A percentile compares a stretch with the other conserved stretches of the same genome.
phyloP scores from a whole-genome alignment of 495 filamentous ascomycete genomes.

The Pyrenula massariospora region DNA sequence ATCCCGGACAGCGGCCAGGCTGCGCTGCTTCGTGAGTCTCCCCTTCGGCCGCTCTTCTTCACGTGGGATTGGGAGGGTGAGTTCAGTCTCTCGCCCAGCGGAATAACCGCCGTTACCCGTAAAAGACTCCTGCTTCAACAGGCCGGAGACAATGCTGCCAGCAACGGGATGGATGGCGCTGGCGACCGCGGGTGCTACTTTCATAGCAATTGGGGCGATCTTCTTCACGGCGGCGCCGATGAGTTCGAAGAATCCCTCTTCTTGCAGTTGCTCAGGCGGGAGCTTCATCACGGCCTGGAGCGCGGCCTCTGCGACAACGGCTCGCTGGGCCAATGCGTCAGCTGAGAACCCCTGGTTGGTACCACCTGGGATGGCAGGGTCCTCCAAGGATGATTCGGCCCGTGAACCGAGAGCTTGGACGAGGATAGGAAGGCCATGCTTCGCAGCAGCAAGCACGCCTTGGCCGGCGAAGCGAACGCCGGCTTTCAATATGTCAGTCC shows the following conservation, averaged over 20 bases:
- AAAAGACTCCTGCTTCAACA: slow-evolving; percentile 3
- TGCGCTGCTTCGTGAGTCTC: background rate
- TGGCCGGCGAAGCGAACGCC: slow-evolving; percentile 14
- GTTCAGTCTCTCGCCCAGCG: background rate
- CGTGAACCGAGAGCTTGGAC: slow-evolving; percentile 6
- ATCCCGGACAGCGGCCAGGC: background rate
- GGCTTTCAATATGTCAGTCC: slow-evolving; percentile 12
- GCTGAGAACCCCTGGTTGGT: slow-evolving; percentile 3
- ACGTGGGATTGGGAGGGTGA: background rate
- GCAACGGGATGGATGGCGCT: slow-evolving; percentile 7
- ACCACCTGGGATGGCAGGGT: slow-evolving; percentile 2
- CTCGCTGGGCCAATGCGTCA: slow-evolving; percentile 14
- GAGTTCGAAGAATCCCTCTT: slow-evolving; percentile 17
- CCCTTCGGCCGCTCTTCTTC: background rate
- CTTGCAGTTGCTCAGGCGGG: slow-evolving; percentile 11
- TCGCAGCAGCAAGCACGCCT: slow-evolving; percentile 9
- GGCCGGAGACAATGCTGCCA: slow-evolving; percentile 5
- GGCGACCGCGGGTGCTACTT: slow-evolving; percentile 6
- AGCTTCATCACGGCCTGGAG: slow-evolving; percentile 20
- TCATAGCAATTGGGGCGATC: slow-evolving; percentile 12
- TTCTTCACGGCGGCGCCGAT: slow-evolving; percentile 7
- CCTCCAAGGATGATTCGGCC: slow-evolving; percentile 6
- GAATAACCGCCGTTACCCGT: background rate
- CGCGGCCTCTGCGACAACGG: slow-evolving; percentile 23
- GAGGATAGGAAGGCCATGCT: slow-evolving; percentile 9